A percentile compares a stretch with the other conserved stretches of the same genome.
phyloP scores from a whole-genome alignment of 768 basidiomycete species.

The Suillus subluteus region DNA sequence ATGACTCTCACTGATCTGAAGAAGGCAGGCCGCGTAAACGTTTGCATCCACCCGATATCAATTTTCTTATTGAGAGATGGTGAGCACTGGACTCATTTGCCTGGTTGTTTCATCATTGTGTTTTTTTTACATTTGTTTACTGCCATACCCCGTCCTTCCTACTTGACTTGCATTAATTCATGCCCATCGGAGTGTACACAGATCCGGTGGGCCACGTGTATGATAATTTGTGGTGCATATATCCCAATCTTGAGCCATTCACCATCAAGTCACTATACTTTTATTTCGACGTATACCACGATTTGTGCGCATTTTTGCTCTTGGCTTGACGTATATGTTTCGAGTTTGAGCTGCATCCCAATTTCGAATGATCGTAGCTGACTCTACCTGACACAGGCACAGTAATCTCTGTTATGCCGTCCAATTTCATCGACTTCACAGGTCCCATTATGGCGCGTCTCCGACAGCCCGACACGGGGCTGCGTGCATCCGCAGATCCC shows the following conservation, averaged over 20 bases:
- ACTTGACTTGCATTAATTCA: no score
- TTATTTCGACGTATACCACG: no score
- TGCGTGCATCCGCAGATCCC: constrained; percentile 61
- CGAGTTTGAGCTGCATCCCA: no score
- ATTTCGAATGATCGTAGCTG: background rate
- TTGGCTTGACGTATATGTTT: no score
- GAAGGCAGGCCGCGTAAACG: constrained; percentile 60
- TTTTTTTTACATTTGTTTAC: background rate
- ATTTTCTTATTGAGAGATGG: constrained; percentile 45
- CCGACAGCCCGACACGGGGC: constrained; percentile 46
- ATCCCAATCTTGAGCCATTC: no score
- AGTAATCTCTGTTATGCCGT: constrained; percentile 61
- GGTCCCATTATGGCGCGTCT: constrained; percentile 45
- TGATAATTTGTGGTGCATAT: no score
- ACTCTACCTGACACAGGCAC: constrained; percentile 45
- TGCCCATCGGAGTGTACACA: no score
- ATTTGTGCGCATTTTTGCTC: background rate
- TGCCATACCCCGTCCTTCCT: background rate
- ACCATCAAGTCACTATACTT: no score
- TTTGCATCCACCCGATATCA: constrained; percentile 42
- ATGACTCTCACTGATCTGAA: constrained; percentile 39
- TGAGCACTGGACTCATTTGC: constrained; percentile 24
- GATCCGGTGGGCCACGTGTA: no score
- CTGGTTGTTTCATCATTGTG: background rate
- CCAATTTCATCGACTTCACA: constrained; percentile 50